Conservation (phyloP, 495 filamentous ascomycete genomes). For the Xeromyces bisporus region DNA sequence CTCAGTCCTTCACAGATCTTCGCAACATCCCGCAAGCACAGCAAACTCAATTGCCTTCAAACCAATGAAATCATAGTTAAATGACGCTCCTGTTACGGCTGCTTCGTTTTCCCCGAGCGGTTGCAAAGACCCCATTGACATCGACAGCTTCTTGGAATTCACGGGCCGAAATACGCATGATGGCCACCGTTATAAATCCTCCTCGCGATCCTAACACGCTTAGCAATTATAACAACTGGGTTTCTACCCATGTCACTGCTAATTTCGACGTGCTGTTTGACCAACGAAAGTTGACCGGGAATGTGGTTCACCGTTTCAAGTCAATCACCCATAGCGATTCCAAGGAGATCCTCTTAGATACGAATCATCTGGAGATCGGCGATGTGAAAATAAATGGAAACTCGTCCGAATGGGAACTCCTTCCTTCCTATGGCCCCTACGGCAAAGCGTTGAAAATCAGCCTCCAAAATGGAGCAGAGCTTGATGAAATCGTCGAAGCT, state of each 20-base stretch:
- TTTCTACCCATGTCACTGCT: constrained; percentile 62
- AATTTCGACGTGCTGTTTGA: constrained; percentile 71
- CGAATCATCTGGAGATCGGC: constrained; percentile 56
- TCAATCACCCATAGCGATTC: constrained; percentile 50
- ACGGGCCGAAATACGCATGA: constrained; percentile 11
- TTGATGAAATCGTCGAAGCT: constrained; percentile 45
- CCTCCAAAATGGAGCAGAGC: constrained; percentile 43
- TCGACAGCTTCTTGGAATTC: no score
- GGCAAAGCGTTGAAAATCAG: constrained; percentile 64
- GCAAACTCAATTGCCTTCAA: no score
- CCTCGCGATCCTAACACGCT: constrained; percentile 75
- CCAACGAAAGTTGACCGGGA: constrained; percentile 53
- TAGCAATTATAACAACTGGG: constrained; percentile 76
- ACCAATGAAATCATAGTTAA: no score
- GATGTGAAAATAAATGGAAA: constrained; percentile 47
- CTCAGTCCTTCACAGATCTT: no score
- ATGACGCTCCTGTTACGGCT: no score
- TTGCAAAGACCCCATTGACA: no score
- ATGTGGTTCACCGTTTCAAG: constrained; percentile 55
- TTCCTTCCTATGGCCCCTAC: constrained; percentile 51
- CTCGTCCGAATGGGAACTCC: constrained; percentile 48
- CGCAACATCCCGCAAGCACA: no score
- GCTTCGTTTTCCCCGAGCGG: no score
- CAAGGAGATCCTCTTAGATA: constrained; percentile 71
- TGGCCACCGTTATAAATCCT: constrained; percentile 35